Evolutionary conservation across 805 yeast genomes (phyloP), one percentile per base, ranked within the genome.

Genomic region (Nakazawaea wyomingensis): DNA sequence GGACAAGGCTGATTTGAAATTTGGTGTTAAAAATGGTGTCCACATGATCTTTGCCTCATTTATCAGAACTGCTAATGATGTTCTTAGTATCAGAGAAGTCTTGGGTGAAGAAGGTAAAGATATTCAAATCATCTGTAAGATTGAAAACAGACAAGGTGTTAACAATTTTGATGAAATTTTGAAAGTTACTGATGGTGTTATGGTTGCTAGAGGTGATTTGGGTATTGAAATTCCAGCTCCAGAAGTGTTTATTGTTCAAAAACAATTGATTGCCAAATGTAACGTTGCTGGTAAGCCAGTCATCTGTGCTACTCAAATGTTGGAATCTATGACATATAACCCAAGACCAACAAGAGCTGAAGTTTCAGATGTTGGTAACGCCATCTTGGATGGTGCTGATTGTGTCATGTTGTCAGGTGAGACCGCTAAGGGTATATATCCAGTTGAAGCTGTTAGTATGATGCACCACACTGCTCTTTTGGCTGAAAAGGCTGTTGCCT

Each of bases 261-360:
- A 93, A 80, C 96, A 90, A 76, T 78, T 93, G 74, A 91, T 93
- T 66, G 98, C 99, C 64, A 93, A 93, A 76, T 93, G 96, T 79
- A 95, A 93, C 83, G 75, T 91, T 66, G 98, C 96, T 55, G 99
- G 97, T 68, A 93, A 93, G 82, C 99, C 99, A 63, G 97, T 89
- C 56, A 89, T 93, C 66, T 93, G 99, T 76, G 99, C 99, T 54
- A 93, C 99, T 54, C 99, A 93, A 76, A 93, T 93, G 99, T 82
- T 93, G 69, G 99, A 93, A 75, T 88, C 97, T 48, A 93, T 93
- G 99, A 93, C 98, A 49, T 88, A 85, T 75, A 93, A 93, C 85
- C 99, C 99, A 69, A 85, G 99, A 73, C 99, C 99, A 71, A 93
- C 99, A 66, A 86, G 99, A 76, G 99, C 99, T 56, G 99, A 93